phyloP scores from a whole-genome alignment of 2,329 filamentous ascomycete species.

The Colletotrichum tropicicola region DNA sequence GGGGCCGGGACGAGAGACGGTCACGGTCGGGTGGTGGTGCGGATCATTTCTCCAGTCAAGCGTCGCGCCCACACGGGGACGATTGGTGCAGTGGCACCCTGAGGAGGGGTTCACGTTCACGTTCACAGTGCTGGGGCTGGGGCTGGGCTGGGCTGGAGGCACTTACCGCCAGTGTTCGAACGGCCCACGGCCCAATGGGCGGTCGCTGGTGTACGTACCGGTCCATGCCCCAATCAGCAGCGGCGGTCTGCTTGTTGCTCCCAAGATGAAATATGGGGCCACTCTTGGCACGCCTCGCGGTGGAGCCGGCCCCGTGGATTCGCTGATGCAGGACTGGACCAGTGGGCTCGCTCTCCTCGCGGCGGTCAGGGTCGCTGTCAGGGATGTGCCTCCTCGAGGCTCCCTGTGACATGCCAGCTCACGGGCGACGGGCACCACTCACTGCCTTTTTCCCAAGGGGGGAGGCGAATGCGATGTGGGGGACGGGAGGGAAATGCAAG shows the following conservation, averaged over 20 bases:
- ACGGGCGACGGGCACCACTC: slow-evolving; percentile 4
- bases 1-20: slow-evolving; percentile 7
- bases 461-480: no score
- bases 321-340: slow-evolving; percentile 10
- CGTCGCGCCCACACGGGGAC: slow-evolving; percentile 15
- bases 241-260: neutral
- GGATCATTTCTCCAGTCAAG: slow-evolving; percentile 24
- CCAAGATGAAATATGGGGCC: slow-evolving; percentile 27
- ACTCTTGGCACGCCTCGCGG: slow-evolving; percentile 17
- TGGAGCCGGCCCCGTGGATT: slow-evolving; percentile 15
- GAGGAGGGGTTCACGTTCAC: neutral
- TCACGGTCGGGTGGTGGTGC: slow-evolving; percentile 12
- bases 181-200: no score
- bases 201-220: no score
- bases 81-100: no score
- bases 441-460: neutral
- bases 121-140: no score
- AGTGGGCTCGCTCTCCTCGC: neutral
- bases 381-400: slow-evolving; percentile 21
- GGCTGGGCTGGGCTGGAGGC: neutral
- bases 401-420: slow-evolving; percentile 27
- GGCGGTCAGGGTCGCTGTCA: slow-evolving; percentile 24
- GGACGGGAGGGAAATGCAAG: no score
- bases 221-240: slow-evolving; percentile 11
- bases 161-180: slow-evolving; percentile 9